Evolutionary conservation across 768 basidiomycete species (phyloP), one percentile per base, ranked within the genome.

Genomic region (Exidia glandulosa): DNA sequence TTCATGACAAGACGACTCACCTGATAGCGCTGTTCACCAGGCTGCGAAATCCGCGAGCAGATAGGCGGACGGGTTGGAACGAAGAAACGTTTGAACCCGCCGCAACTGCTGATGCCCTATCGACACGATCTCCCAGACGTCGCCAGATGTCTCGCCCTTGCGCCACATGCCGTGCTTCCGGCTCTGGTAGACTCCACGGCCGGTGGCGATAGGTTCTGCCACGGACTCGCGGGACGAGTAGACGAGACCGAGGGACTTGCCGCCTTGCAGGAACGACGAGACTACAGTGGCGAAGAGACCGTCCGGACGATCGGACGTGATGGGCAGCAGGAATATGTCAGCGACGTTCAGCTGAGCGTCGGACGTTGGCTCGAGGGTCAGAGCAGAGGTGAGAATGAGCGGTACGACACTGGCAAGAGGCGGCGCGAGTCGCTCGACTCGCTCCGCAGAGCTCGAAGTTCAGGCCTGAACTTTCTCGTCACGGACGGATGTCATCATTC

Each of bases 111-210:
- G n/a, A n/a, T n/a, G n/a, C n/a, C n/a, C n/a, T n/a, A n/a, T n/a
- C n/a, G n/a, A n/a, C 32, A 91, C 74, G 59, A 99, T 81, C 19
- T 90, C 83, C 67, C 98, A 96, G 2, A 88, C 90, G 16, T 95
- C 88, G 14, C 95, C 95, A 16, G 92, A 94, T 0, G 94, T 94
- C 74, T 92, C 94, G 16, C 96, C 96, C 70, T 99, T 99, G 57
- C 88, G 78, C 96, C 96, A 99, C 32, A 98, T 75, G 16, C 94
- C 94, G 67, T 95, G 91, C 69, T 90, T 93, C 62, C 96, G 84
- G 23, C 94, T 97, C 69, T 97, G 94, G 70, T 99, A 99, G 13
- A 95, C 87, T 16, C 96, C 96, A 68, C 86, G 87, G 31, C 93
- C 92, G 2, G 92, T 86, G 36, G 84, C 62, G 70, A 99, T 92